These are phyloP conservation scores for Lanmaoa pseudosensibilis DNA, from an alignment of 768 basidiomycete genomes.

Conservation along the genomic window DNA sequence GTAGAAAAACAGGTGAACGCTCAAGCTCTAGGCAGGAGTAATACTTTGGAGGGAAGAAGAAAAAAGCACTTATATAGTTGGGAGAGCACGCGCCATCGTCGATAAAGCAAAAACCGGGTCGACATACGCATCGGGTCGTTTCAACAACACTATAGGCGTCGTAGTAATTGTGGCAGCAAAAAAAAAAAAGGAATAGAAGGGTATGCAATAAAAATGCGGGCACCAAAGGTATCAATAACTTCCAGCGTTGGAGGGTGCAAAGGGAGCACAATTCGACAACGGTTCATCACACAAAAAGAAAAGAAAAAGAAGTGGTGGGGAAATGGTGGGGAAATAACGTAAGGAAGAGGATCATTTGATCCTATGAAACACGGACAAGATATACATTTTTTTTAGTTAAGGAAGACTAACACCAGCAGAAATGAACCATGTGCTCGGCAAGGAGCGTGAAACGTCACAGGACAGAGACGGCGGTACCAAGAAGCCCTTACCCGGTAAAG, in stretches of 20 bases:
- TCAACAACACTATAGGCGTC: background rate
- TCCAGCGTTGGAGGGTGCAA: slow-evolving; percentile 3
- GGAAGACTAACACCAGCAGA: background rate
- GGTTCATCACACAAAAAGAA: slow-evolving; percentile 4
- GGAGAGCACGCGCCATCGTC: background rate
- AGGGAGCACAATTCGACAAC: slow-evolving; percentile 1
- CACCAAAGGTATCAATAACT: slow-evolving; percentile 23
- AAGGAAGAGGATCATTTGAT: background rate
- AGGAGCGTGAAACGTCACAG: background rate
- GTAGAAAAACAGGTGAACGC: slow-evolving; percentile 11
- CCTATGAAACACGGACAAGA: slow-evolving; percentile 14
- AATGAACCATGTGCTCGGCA: background rate
- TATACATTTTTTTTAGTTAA: slow-evolving; percentile 18
- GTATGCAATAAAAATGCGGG: slow-evolving; percentile 17
- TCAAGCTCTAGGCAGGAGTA: slow-evolving; percentile 25
- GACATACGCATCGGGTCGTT: background rate
- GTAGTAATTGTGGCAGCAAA: background rate
- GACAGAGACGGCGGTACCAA: background rate
- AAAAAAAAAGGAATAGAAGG: slow-evolving; percentile 1
- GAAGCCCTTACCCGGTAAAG: slow-evolving; percentile 6
- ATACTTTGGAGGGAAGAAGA: background rate
- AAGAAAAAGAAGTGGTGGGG: background rate
- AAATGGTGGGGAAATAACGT: background rate
- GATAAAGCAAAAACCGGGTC: background rate
- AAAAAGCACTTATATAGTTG: background rate